Conservation (phyloP, 2,329 filamentous ascomycete species). For the Cryphonectria japonica region DNA sequence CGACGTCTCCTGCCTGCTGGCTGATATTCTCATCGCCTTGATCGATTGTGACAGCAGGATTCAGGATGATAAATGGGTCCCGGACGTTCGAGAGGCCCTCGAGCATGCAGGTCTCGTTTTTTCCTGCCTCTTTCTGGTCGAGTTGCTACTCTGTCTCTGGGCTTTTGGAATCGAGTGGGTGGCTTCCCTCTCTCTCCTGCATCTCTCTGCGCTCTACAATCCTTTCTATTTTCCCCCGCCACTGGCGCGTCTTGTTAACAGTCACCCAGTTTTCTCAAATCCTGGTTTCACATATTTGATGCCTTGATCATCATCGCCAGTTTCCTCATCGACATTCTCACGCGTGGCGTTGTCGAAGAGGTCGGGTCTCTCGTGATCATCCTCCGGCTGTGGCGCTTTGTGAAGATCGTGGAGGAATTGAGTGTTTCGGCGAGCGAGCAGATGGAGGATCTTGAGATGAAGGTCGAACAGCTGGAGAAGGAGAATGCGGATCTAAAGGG, state of each 20-base stretch:
- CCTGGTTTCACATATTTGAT: conserved; percentile 68
- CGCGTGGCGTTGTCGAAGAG: conserved; percentile 63
- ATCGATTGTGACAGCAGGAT: conserved; percentile 52
- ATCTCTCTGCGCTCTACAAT: conserved; percentile 10
- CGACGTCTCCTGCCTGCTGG: conserved; percentile 50
- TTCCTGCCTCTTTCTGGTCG: conserved; percentile 66
- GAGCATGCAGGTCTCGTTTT: conserved; percentile 60
- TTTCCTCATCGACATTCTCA: conserved; percentile 64
- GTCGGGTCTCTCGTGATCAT: conserved; percentile 69
- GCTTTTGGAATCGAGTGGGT: conserved; percentile 64
- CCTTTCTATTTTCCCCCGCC: not conserved
- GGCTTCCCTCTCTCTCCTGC: not conserved
- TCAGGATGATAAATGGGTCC: conserved; percentile 47
- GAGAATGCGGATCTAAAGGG: conserved; percentile 46
- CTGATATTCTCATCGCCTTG: conserved; percentile 53
- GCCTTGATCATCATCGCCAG: conserved; percentile 63
- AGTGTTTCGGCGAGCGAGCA: conserved; percentile 65
- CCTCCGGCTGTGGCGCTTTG: conserved; percentile 68
- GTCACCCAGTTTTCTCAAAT: conserved; percentile 54
- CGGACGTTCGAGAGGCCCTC: conserved; percentile 44
- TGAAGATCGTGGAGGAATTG: conserved; percentile 73
- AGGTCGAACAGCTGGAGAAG: conserved; percentile 55
- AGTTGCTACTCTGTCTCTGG: conserved; percentile 62
- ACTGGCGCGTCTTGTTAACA: not conserved
- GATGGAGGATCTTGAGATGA: conserved; percentile 59